Base-by-base conservation (phyloP, 257 asterid species). In the Ajuga chamaepitys region DNA sequence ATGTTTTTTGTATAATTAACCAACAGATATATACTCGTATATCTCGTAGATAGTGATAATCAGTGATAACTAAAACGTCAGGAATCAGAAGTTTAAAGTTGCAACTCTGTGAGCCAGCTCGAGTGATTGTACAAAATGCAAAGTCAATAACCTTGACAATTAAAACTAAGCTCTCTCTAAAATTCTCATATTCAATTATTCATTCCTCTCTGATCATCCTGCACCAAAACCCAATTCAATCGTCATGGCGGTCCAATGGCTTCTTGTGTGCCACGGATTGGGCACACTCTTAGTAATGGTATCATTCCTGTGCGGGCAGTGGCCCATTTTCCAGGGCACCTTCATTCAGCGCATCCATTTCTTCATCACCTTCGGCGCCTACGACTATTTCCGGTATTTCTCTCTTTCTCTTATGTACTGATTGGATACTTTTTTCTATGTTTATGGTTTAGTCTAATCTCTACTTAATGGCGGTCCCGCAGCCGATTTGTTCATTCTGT, bases 281-380 rank as follows among this genome's bases (percentile, higher is more conserved):
- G 78, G 79, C 51, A 94, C 96, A 5, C 64, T 83, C 14, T 80
- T 94, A 70, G 97, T 94, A 13, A 46, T 94, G 35, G 87, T 88
- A 4, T 89, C 99, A 0, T 86, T 94, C 81, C 86, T 94, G 68
- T 94, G 99, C 74, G 99, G 99, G 9, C 90, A 90, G 63, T 94
- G 97, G 99, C 99, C 97, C 2, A 83, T 94, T 78, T 94, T 94
- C 62, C 85, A 85, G 16, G 99, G 95, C 55, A 94, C 97, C 67
- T 83, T 88, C 76, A 78, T 94, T 65, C 85, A 87, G 71, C 86
- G 87, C 24, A 79, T 94, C 74, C 87, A 88, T 68, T 51, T 80
- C 62, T 94, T 94, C 87, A 77, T 94, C 78, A 86, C 91, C 16
- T 94, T 83, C 74, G 99, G 96, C 28, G 95, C 90, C 71, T 94